Conservation (phyloP, 23 red algal species). For the Gracilaria gracilis region DNA sequence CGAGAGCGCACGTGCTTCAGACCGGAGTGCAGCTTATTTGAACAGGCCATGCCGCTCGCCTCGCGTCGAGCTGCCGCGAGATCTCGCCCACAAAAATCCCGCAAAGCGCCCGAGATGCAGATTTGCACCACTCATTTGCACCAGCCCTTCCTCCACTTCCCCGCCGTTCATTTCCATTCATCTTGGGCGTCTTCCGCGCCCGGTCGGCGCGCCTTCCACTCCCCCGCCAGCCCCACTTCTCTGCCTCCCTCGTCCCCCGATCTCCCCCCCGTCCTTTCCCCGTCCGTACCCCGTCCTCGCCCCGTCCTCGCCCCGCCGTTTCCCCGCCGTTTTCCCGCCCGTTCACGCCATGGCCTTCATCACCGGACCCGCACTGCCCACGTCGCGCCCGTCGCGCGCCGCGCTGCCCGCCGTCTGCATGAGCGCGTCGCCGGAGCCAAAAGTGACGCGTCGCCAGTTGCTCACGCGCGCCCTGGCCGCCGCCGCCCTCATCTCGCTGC, state of each 20-base stretch:
- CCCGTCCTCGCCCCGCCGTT: not conserved
- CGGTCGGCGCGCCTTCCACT: not conserved
- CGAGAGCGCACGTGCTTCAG: constrained; percentile 34
- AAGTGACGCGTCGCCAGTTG: constrained; percentile 49
- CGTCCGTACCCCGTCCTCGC: not conserved
- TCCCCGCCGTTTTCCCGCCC: not conserved
- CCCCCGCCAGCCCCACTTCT: not conserved
- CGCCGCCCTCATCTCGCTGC: constrained; percentile 54
- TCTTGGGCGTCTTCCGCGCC: no score
- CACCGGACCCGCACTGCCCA: constrained; percentile 55
- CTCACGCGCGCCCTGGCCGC: constrained; percentile 50
- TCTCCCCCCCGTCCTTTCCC: not conserved
- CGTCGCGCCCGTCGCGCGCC: constrained; percentile 12
- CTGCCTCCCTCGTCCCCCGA: not conserved
- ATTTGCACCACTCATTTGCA: not conserved
- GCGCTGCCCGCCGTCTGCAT: constrained; percentile 23
- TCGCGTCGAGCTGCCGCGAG: constrained; percentile 21
- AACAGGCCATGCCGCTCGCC: no score
- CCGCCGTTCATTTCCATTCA: not conserved
- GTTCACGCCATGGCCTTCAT: constrained; percentile 60
- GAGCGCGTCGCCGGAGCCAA: not conserved
- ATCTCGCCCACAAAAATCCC: constrained; percentile 6
- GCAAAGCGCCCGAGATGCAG: not conserved
- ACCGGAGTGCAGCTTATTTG: no score
- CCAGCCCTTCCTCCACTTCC: not conserved